Evolutionary conservation across 768 basidiomycete species (phyloP).

Genomic region (Mycena leptocephala): DNA sequence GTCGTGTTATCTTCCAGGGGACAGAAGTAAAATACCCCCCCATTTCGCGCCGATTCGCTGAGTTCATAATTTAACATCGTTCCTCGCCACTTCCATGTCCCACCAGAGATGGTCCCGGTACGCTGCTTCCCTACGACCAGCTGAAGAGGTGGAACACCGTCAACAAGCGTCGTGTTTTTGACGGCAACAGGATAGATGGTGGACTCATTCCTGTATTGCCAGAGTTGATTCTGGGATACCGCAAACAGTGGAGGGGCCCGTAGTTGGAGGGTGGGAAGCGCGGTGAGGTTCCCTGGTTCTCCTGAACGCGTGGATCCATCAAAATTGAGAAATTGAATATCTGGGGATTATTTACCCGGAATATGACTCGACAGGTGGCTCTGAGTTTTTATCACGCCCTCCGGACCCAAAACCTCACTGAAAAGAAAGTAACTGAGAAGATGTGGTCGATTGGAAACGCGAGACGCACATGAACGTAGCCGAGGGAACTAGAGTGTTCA

Average conservation of each 20-base stretch:
- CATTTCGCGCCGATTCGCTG: conserved; percentile 55
- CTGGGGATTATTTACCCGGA: conserved; percentile 47
- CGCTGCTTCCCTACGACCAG: conserved; percentile 58
- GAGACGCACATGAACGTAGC: conserved; percentile 52
- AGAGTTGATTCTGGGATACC: conserved; percentile 66
- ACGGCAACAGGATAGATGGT: conserved; percentile 71
- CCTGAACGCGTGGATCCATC: conserved; percentile 49
- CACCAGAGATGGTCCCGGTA: conserved; percentile 55
- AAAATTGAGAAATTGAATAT: background rate
- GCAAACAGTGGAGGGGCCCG: conserved; percentile 66
- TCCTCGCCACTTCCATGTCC: conserved; percentile 70
- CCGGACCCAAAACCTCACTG: conserved; percentile 51
- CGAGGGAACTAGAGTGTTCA: conserved; percentile 60
- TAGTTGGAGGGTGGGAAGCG: conserved; percentile 47
- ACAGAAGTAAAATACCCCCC: conserved; percentile 64
- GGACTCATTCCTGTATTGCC: conserved; percentile 70
- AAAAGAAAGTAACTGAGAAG: background rate
- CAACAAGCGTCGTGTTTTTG: conserved; percentile 63
- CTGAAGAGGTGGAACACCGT: conserved; percentile 63
- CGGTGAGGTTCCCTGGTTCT: conserved; percentile 64
- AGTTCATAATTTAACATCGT: conserved; percentile 69
- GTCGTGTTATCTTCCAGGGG: conserved; percentile 50
- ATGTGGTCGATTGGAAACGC: background rate
- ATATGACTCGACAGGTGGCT: conserved; percentile 51
- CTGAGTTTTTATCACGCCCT: conserved; percentile 33